Percentiles rank a stretch among this genome's conserved stretches.
These are phyloP conservation scores for Fusarium robinianum DNA, from an alignment of 2,329 filamentous ascomycete genomes.

Conservation along the genomic window DNA sequence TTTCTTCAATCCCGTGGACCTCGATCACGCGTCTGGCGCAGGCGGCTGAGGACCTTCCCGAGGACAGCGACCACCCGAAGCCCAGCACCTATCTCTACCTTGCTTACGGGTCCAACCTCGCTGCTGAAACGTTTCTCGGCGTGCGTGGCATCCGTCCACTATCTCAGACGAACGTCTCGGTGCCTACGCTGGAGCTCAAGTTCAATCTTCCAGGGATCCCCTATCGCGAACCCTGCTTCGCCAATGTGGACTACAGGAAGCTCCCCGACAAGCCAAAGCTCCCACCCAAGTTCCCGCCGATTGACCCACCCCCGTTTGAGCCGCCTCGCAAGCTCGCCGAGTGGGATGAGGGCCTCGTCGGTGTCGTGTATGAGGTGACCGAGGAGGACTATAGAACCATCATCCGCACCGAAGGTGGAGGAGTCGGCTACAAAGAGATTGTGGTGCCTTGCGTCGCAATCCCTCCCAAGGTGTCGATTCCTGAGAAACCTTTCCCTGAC, in stretches of 20 bases:
- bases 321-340: conserved; percentile 29
- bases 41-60: conserved; percentile 34
- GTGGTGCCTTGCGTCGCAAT: conserved; percentile 77
- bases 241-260: conserved; percentile 71
- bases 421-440: conserved; percentile 82
- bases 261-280: conserved; percentile 47
- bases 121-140: conserved; percentile 77
- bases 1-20: conserved; percentile 42
- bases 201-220: conserved; percentile 88
- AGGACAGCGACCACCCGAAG: conserved; percentile 29
- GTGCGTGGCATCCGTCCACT: conserved; percentile 79
- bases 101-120: conserved; percentile 91
- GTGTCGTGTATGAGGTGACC: conserved; percentile 95
- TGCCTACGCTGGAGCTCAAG: conserved; percentile 75
- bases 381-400: conserved; percentile 80
- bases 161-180: conserved; percentile 78
- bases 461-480: conserved; percentile 61
- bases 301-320: conserved; percentile 32
- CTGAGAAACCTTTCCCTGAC: conserved; percentile 59
- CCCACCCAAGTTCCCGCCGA: conserved; percentile 39
- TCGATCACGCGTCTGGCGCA: conserved; percentile 37
- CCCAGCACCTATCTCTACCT: conserved; percentile 70
- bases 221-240: conserved; percentile 90
- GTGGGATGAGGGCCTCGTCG: conserved; percentile 84
- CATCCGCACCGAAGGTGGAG: conserved; percentile 88